Base-by-base conservation (phyloP, 371 early-diverging fungal species). In the Syncephalastrum contaminatum region DNA sequence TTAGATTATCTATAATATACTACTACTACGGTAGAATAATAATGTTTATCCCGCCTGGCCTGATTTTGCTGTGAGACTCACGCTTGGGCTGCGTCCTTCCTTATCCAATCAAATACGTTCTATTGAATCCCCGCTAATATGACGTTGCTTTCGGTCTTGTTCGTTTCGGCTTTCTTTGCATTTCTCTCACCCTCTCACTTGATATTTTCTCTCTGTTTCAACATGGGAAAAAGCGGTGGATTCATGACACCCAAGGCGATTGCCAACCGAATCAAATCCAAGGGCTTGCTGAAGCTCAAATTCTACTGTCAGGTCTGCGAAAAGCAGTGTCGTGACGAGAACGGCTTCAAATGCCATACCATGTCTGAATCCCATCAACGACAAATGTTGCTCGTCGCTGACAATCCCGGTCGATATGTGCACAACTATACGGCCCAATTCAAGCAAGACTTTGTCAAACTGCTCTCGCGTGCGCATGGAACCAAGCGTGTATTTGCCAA, bases 291-390 rank as follows among this genome's bases (percentile, higher is more conserved):
- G 58, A 91, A 92, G 62, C 80, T 98, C 52, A 82, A 92, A 58
- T 98, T 92, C 86, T 95, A 89, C 59, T 97, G 98, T 68, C 95
- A 96, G 72, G 90, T 95, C 77, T 96, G 96, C 64, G 87, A 96
- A 63, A 93, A 93, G 63, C 89, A 89, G 63, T 92, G 92, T 54
- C 80, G 94, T 51, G 98, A 97, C 72, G 96, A 94, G 66, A 96
- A 96, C 72, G 98, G 98, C 8, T 98, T 95, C 81, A 94, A 96
- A 74, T 93, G 94, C 56, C 97, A 98, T 72, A 86, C 85, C 43
- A 81, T 84, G 44, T 92, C 94, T 18, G 97, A 97, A 73, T 84
- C 90, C 4, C 98, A 98, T 77, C 91, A 92, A 66, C 87, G 96
- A 16, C 94, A 95, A 70, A 95, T 97, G 93, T 58, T 84, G 16